A percentile compares a stretch with the other conserved stretches of the same genome.
Evolutionary conservation across 2,329 filamentous ascomycete species (phyloP).

Genomic region (Dactylonectria estremocensis): DNA sequence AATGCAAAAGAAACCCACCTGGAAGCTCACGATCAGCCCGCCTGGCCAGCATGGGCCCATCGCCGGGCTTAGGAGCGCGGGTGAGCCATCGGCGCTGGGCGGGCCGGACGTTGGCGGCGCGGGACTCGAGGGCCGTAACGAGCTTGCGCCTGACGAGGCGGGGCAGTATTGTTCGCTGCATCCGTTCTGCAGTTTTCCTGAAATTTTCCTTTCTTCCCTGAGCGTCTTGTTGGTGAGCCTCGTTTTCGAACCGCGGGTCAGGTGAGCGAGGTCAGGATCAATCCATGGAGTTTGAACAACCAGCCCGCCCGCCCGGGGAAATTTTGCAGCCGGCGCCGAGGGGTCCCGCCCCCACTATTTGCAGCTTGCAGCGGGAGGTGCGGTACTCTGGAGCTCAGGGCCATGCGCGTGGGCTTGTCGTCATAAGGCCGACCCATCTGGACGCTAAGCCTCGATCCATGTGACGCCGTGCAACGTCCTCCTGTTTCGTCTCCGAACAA

Average conservation of each 20-base stretch:
- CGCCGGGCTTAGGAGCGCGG: slow-evolving; percentile 70
- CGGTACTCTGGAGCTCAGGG: slow-evolving; percentile 11
- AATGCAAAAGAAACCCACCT: slow-evolving; percentile 57
- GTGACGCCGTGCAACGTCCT: slow-evolving; percentile 35
- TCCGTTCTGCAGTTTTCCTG: background rate
- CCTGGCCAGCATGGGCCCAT: slow-evolving; percentile 76
- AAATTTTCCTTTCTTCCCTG: slow-evolving; percentile 23
- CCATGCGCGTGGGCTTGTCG: slow-evolving; percentile 1
- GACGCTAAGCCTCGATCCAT: background rate
- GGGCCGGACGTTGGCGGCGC: slow-evolving; percentile 33
- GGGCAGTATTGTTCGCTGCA: slow-evolving; percentile 46
- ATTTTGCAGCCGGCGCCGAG: slow-evolving; percentile 46
- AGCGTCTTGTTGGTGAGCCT: slow-evolving; percentile 14
- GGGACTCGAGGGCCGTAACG: slow-evolving; percentile 41
- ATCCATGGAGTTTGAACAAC: background rate
- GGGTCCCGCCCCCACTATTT: slow-evolving; percentile 1
- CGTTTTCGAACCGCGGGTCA: slow-evolving; percentile 31
- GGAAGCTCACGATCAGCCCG: slow-evolving; percentile 77
- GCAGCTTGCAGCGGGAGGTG: background rate
- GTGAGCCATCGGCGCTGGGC: slow-evolving; percentile 65
- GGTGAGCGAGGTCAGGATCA: slow-evolving; percentile 43
- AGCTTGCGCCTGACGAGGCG: slow-evolving; percentile 47
- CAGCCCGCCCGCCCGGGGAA: slow-evolving; percentile 41
- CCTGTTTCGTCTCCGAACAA: background rate
- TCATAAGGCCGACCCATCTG: slow-evolving; percentile 41